A percentile compares a stretch with the other conserved stretches of the same genome.
phyloP scores from a whole-genome alignment of 371 early-diverging fungal genomes.

The Funneliformis caledonium region DNA sequence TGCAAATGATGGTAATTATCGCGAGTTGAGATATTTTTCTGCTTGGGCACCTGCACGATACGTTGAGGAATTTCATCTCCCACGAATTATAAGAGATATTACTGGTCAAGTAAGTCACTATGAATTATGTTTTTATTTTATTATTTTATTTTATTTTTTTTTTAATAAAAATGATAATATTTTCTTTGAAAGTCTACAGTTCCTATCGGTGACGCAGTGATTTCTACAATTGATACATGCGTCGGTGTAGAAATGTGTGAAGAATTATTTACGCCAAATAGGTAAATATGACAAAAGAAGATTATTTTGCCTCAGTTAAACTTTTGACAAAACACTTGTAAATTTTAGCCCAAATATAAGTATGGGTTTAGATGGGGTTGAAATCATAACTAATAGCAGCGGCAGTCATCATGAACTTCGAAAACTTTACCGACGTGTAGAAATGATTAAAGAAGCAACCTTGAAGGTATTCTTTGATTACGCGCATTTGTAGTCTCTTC shows the following conservation, averaged over 20 bases:
- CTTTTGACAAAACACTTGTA: constrained; percentile 19
- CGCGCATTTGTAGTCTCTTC: background rate
- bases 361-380: constrained; percentile 94
- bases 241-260: constrained; percentile 97
- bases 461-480: constrained; percentile 60
- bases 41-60: constrained; percentile 76
- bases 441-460: constrained; percentile 89
- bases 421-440: constrained; percentile 84
- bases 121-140: background rate
- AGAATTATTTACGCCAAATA: constrained; percentile 92
- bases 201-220: constrained; percentile 87
- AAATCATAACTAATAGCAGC: constrained; percentile 93
- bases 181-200: constrained; percentile 51
- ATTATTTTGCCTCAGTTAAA: background rate
- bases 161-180: no score
- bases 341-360: constrained; percentile 84
- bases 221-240: constrained; percentile 79
- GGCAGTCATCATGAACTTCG: constrained; percentile 92
- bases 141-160: background rate
- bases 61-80: constrained; percentile 79
- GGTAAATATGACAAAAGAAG: constrained; percentile 48
- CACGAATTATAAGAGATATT: constrained; percentile 75
- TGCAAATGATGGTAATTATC: constrained; percentile 97
- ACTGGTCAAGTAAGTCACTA: constrained; percentile 68
- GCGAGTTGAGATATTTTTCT: constrained; percentile 94